Percentiles rank a stretch among this genome's conserved stretches.
Conservation (phyloP, 2,329 filamentous ascomycete species). For the Lojkania enalia region DNA sequence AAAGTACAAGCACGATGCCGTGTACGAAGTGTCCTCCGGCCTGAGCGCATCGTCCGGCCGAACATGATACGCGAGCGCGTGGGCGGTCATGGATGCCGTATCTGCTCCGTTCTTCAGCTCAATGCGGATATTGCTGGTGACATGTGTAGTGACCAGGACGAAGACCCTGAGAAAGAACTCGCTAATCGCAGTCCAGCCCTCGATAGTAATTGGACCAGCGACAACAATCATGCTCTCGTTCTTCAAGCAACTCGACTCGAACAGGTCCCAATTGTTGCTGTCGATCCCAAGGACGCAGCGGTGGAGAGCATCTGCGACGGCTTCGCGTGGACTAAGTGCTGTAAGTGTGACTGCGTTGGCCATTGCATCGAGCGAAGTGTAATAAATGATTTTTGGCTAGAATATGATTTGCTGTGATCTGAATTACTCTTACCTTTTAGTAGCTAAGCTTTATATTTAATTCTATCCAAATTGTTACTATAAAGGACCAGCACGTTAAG, state of each 20-base stretch:
- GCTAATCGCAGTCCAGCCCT: slow-evolving; percentile 22
- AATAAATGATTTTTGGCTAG: slow-evolving; percentile 6
- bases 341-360: slow-evolving; percentile 10
- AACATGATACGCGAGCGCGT: slow-evolving; percentile 26
- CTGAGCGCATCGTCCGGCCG: slow-evolving; percentile 22
- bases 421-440: slow-evolving; percentile 5
- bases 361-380: slow-evolving; percentile 12
- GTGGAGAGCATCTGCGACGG: slow-evolving; percentile 27
- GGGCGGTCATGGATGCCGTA: slow-evolving; percentile 22
- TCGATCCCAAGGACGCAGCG: slow-evolving; percentile 28
- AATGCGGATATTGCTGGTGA: slow-evolving; percentile 27
- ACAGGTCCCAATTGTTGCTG: slow-evolving; percentile 23
- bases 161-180: slow-evolving; percentile 21
- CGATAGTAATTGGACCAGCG: slow-evolving; percentile 16
- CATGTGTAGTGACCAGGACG: slow-evolving; percentile 25
- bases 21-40: slow-evolving; percentile 23
- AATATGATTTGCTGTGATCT: slow-evolving; percentile 7
- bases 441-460: slow-evolving; percentile 11
- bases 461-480: slow-evolving; percentile 8
- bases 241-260: slow-evolving; percentile 25
- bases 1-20: slow-evolving; percentile 23
- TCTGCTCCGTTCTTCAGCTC: slow-evolving; percentile 18
- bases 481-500: slow-evolving; percentile 5
- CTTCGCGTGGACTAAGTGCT: slow-evolving; percentile 23
- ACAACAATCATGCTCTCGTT: slow-evolving; percentile 20